phyloP scores from a whole-genome alignment of 495 filamentous ascomycete species.

The Hypoxylon lienhwacheense region DNA sequence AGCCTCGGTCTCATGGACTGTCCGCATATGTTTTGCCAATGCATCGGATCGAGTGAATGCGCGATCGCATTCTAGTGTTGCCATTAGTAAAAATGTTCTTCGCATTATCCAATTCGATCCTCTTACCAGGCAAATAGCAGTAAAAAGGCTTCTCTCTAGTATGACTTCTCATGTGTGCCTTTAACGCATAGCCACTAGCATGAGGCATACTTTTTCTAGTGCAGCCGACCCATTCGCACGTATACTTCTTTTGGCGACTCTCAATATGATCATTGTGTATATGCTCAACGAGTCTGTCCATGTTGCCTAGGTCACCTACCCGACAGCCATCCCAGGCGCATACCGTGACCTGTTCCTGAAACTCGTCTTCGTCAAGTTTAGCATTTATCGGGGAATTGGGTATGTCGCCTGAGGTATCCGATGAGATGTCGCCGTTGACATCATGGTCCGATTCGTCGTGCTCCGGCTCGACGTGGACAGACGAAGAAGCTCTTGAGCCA shows the following conservation, averaged over 20 bases:
- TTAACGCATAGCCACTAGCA: conserved; percentile 91
- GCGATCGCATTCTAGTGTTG: conserved; percentile 82
- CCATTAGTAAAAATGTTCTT: conserved; percentile 7
- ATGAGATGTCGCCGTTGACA: conserved; percentile 66
- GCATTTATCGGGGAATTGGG: conserved; percentile 66
- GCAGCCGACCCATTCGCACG: conserved; percentile 94
- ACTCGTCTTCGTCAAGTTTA: conserved; percentile 75
- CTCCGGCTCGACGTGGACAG: conserved; percentile 48
- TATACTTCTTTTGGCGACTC: conserved; percentile 69
- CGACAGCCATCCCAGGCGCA: conserved; percentile 89
- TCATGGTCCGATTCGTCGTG: conserved; percentile 42
- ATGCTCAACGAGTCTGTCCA: conserved; percentile 91
- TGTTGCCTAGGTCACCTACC: conserved; percentile 79
- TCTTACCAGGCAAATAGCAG: conserved; percentile 84
- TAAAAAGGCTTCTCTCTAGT: conserved; percentile 98
- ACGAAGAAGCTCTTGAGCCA: conserved; percentile 50
- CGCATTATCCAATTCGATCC: not conserved
- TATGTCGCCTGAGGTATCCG: conserved; percentile 85
- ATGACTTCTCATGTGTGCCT: conserved; percentile 96
- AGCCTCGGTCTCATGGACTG: conserved; percentile 95
- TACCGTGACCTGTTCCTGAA: conserved; percentile 83
- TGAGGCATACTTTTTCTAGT: conserved; percentile 83
- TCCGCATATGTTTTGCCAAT: conserved; percentile 97
- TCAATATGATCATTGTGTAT: conserved; percentile 94
- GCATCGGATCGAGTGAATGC: conserved; percentile 97